Conservation (phyloP, 495 filamentous ascomycete species). For the Sabuloglossum arenarium region DNA sequence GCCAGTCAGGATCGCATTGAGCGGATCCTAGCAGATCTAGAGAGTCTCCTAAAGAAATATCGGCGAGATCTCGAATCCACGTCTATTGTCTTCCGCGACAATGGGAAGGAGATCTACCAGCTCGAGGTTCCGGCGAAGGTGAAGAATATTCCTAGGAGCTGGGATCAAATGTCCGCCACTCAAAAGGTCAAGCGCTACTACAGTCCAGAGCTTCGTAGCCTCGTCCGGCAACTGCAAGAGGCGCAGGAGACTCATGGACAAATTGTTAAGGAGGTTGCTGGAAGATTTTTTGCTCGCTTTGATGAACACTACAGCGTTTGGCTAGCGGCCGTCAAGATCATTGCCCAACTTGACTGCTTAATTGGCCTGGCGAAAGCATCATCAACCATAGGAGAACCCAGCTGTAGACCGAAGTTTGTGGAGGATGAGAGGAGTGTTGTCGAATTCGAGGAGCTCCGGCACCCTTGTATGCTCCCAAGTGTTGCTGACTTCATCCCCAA, state of each 20-base stretch:
- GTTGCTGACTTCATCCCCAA: conserved; percentile 96
- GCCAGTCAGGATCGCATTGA: conserved; percentile 59
- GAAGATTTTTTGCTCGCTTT: conserved; percentile 69
- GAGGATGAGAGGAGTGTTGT: conserved; percentile 67
- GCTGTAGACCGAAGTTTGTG: conserved; percentile 74
- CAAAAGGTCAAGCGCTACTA: conserved; percentile 87
- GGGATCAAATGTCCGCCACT: conserved; percentile 94
- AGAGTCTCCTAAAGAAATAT: conserved; percentile 46
- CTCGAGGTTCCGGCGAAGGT: conserved; percentile 75
- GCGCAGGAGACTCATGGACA: conserved; percentile 87
- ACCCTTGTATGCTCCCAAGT: conserved; percentile 78
- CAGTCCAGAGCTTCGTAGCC: conserved; percentile 55
- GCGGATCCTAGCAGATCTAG: conserved; percentile 46
- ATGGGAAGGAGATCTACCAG: conserved; percentile 94
- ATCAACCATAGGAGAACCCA: conserved; percentile 56
- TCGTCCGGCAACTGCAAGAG: conserved; percentile 76
- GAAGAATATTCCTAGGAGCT: conserved; percentile 61
- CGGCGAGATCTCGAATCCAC: conserved; percentile 42
- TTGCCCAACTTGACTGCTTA: conserved; percentile 86
- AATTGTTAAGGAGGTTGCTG: conserved; percentile 70
- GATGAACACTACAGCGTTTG: conserved; percentile 74
- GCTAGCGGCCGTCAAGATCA: conserved; percentile 67
- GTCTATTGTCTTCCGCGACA: conserved; percentile 66
- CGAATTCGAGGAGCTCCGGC: conserved; percentile 78
- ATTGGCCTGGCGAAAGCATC: conserved; percentile 85